phyloP scores from a whole-genome alignment of 805 yeast species.

The Ogataea degrootiae region DNA sequence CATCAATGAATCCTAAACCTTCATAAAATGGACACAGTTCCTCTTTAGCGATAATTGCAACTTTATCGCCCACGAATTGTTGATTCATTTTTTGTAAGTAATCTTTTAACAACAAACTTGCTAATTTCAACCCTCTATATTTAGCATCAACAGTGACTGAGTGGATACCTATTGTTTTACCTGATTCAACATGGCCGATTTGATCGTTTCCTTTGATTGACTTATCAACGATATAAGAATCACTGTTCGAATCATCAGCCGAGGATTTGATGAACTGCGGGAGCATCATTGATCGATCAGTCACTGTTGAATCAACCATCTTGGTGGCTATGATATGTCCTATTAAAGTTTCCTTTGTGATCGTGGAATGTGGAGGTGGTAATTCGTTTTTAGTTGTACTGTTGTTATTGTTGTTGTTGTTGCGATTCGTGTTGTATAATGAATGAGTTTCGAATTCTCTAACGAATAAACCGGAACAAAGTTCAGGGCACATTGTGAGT shows the following conservation, averaged over 20 bases:
- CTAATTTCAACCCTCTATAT: slow-evolving; percentile 78
- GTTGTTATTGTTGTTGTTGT: slow-evolving; percentile 2
- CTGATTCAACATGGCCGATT: slow-evolving; percentile 70
- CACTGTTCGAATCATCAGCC: background rate
- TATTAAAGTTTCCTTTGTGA: slow-evolving; percentile 57
- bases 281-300: slow-evolving; percentile 55
- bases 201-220: slow-evolving; percentile 17
- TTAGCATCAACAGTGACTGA: slow-evolving; percentile 72
- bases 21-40: slow-evolving; percentile 71
- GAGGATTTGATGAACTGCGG: slow-evolving; percentile 34
- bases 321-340: slow-evolving; percentile 84
- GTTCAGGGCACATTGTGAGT: slow-evolving; percentile 79
- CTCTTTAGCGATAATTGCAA: slow-evolving; percentile 69
- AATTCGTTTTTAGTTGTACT: slow-evolving; percentile 21
- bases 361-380: slow-evolving; percentile 45
- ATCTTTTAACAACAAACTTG: slow-evolving; percentile 78
- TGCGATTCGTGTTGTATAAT: slow-evolving; percentile 3
- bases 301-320: slow-evolving; percentile 41
- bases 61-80: slow-evolving; percentile 77
- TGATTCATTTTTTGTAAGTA: slow-evolving; percentile 85
- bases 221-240: slow-evolving; percentile 6
- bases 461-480: slow-evolving; percentile 82
- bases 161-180: slow-evolving; percentile 75
- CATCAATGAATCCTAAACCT: slow-evolving; percentile 70
- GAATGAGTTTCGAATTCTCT: slow-evolving; percentile 46